phyloP scores from a whole-genome alignment of 371 early-diverging fungal species.

The Syncephalastrum sp. region DNA sequence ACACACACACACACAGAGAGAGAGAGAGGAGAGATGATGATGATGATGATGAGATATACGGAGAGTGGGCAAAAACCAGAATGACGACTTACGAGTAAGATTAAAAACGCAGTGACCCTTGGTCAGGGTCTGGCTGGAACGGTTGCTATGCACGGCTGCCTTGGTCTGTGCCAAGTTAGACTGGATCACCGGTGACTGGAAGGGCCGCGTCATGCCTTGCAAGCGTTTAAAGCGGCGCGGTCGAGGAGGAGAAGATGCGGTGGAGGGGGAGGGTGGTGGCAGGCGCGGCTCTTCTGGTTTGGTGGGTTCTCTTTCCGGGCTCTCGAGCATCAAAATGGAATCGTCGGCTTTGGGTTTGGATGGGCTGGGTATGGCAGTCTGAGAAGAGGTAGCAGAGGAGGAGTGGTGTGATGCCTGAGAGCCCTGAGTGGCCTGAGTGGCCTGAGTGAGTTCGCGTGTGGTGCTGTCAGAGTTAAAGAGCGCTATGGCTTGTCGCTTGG shows the following conservation, averaged over 20 bases:
- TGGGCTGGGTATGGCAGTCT: too few relatives aligned
- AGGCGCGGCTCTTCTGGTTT: too few relatives aligned
- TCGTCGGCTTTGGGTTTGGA: neutral
- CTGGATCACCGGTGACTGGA: constrained; percentile 40
- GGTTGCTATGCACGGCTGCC: constrained; percentile 17
- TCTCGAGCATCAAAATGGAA: neutral
- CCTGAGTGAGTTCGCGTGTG: constrained; percentile 4
- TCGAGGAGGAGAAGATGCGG: constrained; percentile 3
- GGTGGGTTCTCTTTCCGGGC: neutral
- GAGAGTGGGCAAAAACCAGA: too few relatives aligned
- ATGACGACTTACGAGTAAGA: constrained; percentile 20
- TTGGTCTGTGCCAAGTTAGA: constrained; percentile 31
- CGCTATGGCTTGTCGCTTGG: constrained; percentile 25
- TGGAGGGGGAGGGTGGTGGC: too few relatives aligned
- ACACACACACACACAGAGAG: too few relatives aligned
- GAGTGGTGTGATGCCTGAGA: too few relatives aligned
- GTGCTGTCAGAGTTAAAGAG: constrained; percentile 17
- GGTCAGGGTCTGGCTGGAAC: neutral
- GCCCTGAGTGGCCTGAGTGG: neutral
- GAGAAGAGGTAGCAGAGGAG: too few relatives aligned
- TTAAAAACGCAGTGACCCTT: constrained; percentile 26
- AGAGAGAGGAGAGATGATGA: too few relatives aligned
- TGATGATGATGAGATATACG: too few relatives aligned
- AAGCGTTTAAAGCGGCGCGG: neutral
- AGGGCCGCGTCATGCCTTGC: constrained; percentile 17